Evolutionary conservation across 257 asterid genomes (phyloP), one percentile per base, ranked within the genome.

Genomic region (Jacaranda mimosifolia): DNA sequence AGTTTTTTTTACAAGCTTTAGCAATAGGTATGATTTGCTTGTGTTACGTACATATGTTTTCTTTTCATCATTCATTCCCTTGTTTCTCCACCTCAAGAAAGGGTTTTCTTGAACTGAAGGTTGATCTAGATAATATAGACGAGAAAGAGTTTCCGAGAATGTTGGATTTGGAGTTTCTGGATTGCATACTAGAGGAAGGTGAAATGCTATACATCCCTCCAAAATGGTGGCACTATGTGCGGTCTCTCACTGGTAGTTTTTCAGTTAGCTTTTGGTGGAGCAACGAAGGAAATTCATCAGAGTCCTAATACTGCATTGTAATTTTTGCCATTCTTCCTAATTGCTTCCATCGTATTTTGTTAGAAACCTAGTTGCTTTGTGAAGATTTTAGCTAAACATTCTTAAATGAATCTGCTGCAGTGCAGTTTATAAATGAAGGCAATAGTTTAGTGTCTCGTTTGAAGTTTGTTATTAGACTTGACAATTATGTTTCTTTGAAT

Each of bases 201-300:
- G 97, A 96, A 82, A 93, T 96, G 99, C 91, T 96, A 14, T 96
- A 96, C 83, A 93, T 96, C 58, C 99, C 99, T 84, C 98, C 99
- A 9, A 96, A 88, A 79, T 96, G 99, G 97, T 96, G 99, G 99
- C 98, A 96, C 83, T 96, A 96, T 48, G 97, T 96, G 63, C 88
- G 97, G 39, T 96, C 98, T 59, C 97, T 96, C 48, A 91, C 97
- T 9, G 77, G 91, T 35, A 96, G 99, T 84, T 93, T 96, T 83
- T 96, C 98, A 0, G 99, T 96, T 76, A 96, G 99, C 90, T 96
- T 96, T 85, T 96, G 99, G 99, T 96, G 99, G 98, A 87, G 90
- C 68, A 81, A 77, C 4, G 48, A 49, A 9, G 86, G 66, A 5
- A 83, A 72, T 77, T 74, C 82, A 6, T 48, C 77, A 0, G 77